Base-by-base conservation (phyloP, 2,329 filamentous ascomycete species). In the Fonsecaea pedrosoi region DNA sequence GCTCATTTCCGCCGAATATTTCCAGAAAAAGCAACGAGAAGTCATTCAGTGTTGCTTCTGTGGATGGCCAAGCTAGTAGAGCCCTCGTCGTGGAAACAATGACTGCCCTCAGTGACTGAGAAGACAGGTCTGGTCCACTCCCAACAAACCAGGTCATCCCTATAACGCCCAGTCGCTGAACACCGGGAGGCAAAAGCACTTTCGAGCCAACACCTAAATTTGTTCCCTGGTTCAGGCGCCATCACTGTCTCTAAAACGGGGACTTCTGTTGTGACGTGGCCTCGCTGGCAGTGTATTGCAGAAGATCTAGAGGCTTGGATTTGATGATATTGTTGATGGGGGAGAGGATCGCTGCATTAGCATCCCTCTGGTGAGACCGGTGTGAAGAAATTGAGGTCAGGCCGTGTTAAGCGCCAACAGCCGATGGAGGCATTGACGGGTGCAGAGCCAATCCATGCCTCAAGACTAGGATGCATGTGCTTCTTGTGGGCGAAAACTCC, bases 311-410 rank as follows among this genome's bases (percentile, higher is more conserved):
- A 21, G 30, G 45, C 9, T 50, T 50, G 45, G 45, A 50, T 50
- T 50, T 50, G 45, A 30, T 50, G 21, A 30, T 18, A 50, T 50
- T 50, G 45, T 50, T 10, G 45, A 50, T 30, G 45, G 45, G 45
- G 45, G 10, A 25, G 10, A 13, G 21, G 18, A 50, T 15, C 21
- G 45, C 45, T 50, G 45, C 45, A 50, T 50, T 50, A 50, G 45
- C 45, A 50, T 50, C 18, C 45, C 6, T 50, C 45, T 50, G 45
- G 45, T 12, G 21, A 13, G 15, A 50, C 45, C 45, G 45, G 45
- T 50, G 45, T 13, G 45, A 50, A 50, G 45, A 50, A 50, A 15
- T 50, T 30, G 45, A 50, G 45, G 45, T 50, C 45, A 50, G 45
- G 9, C 45, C 9, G 10, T 50, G 45, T 30, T 50, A 50, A 50